Evolutionary conservation across 1,139 yeast species (phyloP).

Genomic region (Candida frijolesensis): DNA sequence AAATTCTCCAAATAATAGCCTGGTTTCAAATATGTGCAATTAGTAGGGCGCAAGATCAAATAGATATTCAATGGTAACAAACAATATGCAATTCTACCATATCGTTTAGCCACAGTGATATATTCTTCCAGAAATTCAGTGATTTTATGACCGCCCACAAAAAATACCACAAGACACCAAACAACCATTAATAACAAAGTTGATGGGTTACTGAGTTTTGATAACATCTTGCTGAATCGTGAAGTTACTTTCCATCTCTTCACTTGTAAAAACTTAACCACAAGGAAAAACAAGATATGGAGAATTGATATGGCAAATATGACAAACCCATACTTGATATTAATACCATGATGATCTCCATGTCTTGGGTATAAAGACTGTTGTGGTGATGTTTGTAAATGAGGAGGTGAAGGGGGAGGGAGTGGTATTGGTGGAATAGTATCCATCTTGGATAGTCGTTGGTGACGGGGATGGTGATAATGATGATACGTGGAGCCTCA

Average conservation of each 20-base stretch:
- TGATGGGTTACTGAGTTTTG: slow-evolving; percentile 24
- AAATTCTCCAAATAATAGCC: slow-evolving; percentile 59
- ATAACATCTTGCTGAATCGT: slow-evolving; percentile 18
- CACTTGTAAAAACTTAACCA: slow-evolving; percentile 13
- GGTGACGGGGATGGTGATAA: too few relatives aligned
- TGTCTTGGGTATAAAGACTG: slow-evolving; percentile 21
- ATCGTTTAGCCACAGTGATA: slow-evolving; percentile 34
- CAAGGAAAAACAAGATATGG: slow-evolving; percentile 18
- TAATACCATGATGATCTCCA: slow-evolving; percentile 34
- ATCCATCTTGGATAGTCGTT: background rate
- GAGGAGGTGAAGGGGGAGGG: background rate
- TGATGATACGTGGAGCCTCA: too few relatives aligned
- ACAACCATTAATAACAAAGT: slow-evolving; percentile 27
- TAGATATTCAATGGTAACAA: slow-evolving; percentile 66
- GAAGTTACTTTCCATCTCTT: slow-evolving; percentile 28
- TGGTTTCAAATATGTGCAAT: slow-evolving; percentile 45
- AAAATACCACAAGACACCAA: slow-evolving; percentile 35
- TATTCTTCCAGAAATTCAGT: slow-evolving; percentile 24
- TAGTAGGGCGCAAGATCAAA: slow-evolving; percentile 58
- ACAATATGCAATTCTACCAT: slow-evolving; percentile 65
- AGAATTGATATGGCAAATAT: slow-evolving; percentile 37
- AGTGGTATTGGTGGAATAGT: background rate
- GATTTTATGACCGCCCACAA: slow-evolving; percentile 24
- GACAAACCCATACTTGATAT: slow-evolving; percentile 53
- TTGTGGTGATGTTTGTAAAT: background rate